Base-by-base conservation (phyloP, 2,329 filamentous ascomycete genomes). In the Trichoderma oligosporum region DNA sequence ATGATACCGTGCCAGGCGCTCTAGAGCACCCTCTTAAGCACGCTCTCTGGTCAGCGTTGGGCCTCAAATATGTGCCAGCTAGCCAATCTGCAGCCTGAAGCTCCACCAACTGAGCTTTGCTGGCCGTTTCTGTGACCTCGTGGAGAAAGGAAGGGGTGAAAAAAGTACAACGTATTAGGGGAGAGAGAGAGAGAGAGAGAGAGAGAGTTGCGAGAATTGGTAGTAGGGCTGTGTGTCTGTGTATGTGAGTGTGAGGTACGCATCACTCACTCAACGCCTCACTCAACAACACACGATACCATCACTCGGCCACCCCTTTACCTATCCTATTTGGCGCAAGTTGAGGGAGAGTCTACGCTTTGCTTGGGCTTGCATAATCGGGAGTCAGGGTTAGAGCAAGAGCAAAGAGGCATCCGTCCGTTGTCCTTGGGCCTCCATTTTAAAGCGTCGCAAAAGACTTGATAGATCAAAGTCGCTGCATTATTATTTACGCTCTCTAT, bases 31-130 rank as follows among this genome's bases (percentile, higher is more conserved):
- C 27, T 31, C 5, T 31, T 11, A 6, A 31, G 27, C 27, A 47
- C 44, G 20, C 25, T 29, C 44, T 29, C 25, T 47, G 48, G 56
- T 36, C 39, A 39, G 56, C 56, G 46, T 53, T 58, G 47, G 56
- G 56, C 47, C 56, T 27, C 56, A 25, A 58, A 39, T 16, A 54
- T 44, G 44, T 36, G 46, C 54, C 53, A 38, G 53, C 35, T 12
- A 33, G 52, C 52, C 31, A 18, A 41, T 22, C 33, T 48, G 55
- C 55, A 53, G 55, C 55, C 56, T 39, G 56, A 58, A 53, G 47
- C 56, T 45, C 48, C 56, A 54, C 56, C 47, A 18, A 39, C 38
- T 45, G 56, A 45, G 48, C 47, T 45, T 41, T 42, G 56, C 56
- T 38, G 47, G 56, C 56, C 41, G 56, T 45, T 35, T 52, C 16